Conservation (phyloP, 208 protist genomes). For the Leishmania tropica region DNA sequence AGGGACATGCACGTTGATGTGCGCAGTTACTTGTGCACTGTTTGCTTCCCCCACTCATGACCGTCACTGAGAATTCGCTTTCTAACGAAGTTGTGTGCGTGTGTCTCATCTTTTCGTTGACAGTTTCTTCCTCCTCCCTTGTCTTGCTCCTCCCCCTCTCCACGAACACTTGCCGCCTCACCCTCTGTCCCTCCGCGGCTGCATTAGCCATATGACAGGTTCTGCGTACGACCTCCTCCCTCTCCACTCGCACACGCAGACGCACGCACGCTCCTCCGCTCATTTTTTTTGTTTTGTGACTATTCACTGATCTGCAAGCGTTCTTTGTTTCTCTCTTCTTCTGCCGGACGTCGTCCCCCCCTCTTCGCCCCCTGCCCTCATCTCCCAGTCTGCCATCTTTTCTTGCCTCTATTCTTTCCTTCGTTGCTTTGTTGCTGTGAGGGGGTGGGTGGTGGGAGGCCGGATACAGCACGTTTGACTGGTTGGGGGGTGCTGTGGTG, state of each 20-base stretch:
- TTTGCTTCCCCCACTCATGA: not conserved
- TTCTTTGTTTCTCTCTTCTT: not conserved
- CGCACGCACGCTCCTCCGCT: not conserved
- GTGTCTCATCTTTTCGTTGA: not conserved
- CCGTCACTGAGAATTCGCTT: not conserved
- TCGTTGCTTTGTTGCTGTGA: not conserved
- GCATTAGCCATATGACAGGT: not conserved
- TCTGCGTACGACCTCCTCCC: not conserved
- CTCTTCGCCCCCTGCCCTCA: not conserved
- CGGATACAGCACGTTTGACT: not conserved
- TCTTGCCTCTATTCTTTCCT: not conserved
- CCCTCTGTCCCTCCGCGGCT: not conserved
- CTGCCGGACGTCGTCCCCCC: not conserved
- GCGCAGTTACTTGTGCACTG: not conserved
- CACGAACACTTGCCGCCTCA: not conserved
- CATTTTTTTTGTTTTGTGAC: not conserved
- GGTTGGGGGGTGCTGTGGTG: not conserved
- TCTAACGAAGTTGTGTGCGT: not conserved
- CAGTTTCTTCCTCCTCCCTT: not conserved
- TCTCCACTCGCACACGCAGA: not conserved
- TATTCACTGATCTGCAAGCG: not conserved
- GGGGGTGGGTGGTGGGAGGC: not conserved
- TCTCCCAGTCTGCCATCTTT: not conserved
- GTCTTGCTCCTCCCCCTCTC: not conserved
- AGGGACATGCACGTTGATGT: not conserved